Percentiles rank a stretch among this genome's conserved stretches.
Evolutionary conservation across 2,329 filamentous ascomycete species (phyloP).

Genomic region (Aspergillus proliferans): DNA sequence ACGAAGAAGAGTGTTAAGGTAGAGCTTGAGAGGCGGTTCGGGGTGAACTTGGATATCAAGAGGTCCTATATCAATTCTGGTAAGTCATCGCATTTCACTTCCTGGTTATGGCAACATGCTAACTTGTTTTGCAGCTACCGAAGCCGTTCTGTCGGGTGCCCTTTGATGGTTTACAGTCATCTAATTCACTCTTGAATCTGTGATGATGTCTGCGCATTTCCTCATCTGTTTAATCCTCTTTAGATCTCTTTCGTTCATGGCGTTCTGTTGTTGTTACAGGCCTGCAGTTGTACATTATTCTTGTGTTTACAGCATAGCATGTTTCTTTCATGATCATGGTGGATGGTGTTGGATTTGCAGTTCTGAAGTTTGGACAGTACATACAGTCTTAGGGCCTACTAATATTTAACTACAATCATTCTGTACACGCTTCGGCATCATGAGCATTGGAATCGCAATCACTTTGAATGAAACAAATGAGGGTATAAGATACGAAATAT

Average conservation of each 20-base stretch:
- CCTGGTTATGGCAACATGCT: slow-evolving; percentile 10
- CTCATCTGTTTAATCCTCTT: neutral
- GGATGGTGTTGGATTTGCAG: too few species aligned
- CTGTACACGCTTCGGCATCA: too few species aligned
- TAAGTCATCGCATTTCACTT: slow-evolving; percentile 45
- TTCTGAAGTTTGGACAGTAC: too few species aligned
- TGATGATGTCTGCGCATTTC: neutral
- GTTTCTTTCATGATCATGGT: too few species aligned
- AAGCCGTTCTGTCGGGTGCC: slow-evolving; percentile 71
- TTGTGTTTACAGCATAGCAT: neutral
- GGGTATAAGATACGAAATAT: neutral
- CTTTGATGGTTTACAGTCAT: slow-evolving; percentile 41
- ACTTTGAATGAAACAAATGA: neutral
- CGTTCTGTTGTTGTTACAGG: neutral
- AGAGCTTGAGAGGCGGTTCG: slow-evolving; percentile 87
- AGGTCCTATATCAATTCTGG: slow-evolving; percentile 90
- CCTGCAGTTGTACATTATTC: slow-evolving; percentile 1
- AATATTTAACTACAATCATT: too few species aligned
- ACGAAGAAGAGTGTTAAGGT: slow-evolving; percentile 98
- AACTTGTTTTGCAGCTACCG: slow-evolving; percentile 55
- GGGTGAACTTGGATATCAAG: slow-evolving; percentile 76
- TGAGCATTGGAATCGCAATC: too few species aligned
- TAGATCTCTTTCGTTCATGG: neutral
- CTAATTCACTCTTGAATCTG: neutral
- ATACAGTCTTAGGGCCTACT: too few species aligned